Conservation (phyloP, 2,329 filamentous ascomycete species). For the Aspergillus piperis region DNA sequence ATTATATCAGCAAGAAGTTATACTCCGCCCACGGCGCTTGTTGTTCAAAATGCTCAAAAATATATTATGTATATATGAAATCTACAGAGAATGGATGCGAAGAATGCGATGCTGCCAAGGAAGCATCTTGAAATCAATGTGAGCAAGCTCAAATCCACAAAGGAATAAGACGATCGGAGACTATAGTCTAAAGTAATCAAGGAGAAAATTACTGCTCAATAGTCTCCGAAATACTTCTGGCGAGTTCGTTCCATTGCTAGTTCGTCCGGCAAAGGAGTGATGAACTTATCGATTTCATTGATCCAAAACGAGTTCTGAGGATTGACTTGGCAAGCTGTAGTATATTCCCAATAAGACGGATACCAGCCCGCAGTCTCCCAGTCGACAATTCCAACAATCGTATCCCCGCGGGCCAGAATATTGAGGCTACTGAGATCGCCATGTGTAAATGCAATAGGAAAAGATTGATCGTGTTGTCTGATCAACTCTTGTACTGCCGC, state of each 20-base stretch:
- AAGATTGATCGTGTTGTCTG: constrained; percentile 31
- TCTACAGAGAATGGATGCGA: no score
- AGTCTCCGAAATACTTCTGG: constrained; percentile 39
- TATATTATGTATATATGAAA: no score
- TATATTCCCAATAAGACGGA: constrained; percentile 37
- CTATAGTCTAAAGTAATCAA: no score
- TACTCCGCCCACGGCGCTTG: no score
- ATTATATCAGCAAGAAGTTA: no score
- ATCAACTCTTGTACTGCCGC: constrained; percentile 38
- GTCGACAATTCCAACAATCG: constrained; percentile 43
- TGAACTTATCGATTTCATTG: constrained; percentile 43
- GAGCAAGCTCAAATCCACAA: no score
- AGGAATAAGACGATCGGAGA: no score
- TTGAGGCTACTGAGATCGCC: constrained; percentile 51
- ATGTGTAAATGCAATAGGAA: constrained; percentile 51
- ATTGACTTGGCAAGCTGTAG: constrained; percentile 44
- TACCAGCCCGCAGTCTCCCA: constrained; percentile 37
- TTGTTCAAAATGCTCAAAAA: no score
- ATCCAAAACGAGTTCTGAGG: constrained; percentile 42
- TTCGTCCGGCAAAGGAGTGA: constrained; percentile 40
- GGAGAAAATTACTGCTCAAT: constrained; percentile 9
- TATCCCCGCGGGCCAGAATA: constrained; percentile 36
- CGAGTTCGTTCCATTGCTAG: constrained; percentile 44
- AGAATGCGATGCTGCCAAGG: no score
- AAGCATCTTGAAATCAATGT: no score